A percentile compares a stretch with the other conserved stretches of the same genome.
These are phyloP conservation scores for Aspergillus nomiae DNA, from an alignment of 2,329 filamentous ascomycete genomes.

Conservation along the genomic window DNA sequence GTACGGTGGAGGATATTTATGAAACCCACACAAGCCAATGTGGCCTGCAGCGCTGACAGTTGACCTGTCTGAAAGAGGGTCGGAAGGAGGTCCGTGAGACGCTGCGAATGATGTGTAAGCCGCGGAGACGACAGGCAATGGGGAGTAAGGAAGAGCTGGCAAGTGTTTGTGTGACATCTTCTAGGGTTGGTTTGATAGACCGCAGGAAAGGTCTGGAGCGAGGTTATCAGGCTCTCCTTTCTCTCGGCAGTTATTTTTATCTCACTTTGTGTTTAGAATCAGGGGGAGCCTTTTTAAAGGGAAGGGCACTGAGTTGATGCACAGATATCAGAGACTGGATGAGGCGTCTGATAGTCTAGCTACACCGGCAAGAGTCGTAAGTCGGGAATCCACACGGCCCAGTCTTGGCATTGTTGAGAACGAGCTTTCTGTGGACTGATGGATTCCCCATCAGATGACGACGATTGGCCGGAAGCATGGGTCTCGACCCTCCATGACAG, in stretches of 20 bases:
- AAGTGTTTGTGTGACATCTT: slow-evolving; percentile 1
- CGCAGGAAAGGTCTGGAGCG: too few species aligned
- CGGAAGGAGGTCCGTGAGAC: not conserved
- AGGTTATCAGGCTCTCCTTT: not conserved
- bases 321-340: not conserved
- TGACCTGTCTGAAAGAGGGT: slow-evolving; percentile 4
- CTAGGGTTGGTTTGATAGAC: not conserved
- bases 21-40: not conserved
- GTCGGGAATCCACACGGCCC: not conserved
- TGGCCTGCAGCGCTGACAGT: not conserved
- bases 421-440: slow-evolving; percentile 6
- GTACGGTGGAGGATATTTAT: not conserved
- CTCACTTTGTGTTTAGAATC: not conserved
- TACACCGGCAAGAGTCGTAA: not conserved
- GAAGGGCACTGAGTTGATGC: not conserved
- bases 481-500: slow-evolving; percentile 17
- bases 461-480: slow-evolving; percentile 14
- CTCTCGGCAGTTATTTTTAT: not conserved
- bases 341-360: slow-evolving; percentile 2
- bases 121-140: slow-evolving; percentile 13
- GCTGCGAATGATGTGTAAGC: not conserved
- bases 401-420: not conserved
- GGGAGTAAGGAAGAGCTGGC: slow-evolving; percentile 11
- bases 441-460: slow-evolving; percentile 8
- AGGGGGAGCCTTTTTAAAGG: not conserved